Evolutionary conservation across 495 filamentous ascomycete species (phyloP), one percentile per base, ranked within the genome.

Genomic region (Penicillium fimorum): DNA sequence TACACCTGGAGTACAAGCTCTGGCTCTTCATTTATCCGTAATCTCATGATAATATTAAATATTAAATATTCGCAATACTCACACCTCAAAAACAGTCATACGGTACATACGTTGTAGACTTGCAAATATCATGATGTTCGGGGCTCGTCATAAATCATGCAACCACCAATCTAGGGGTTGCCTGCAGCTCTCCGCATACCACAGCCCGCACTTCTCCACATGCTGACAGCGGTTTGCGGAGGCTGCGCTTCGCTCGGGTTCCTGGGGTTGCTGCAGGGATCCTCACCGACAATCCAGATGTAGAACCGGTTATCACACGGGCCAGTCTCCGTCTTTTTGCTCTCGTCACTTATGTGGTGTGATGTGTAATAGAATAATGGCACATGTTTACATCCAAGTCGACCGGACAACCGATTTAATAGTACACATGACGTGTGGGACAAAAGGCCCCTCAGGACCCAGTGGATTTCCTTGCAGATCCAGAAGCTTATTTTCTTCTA

Each of bases 211-310:
- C 13, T 13, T 9, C 35, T 11, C 47, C 49, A 41, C 49, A 22
- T 47, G 17, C 29, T 30, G 27, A 4, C 3, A n/a, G 24, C 29
- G 13, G 27, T 20, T 47, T 32, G n/a, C 45, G 45, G 45, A 38
- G 35, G 15, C 15, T 3, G n/a, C n/a, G 35, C 11, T 18, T 33
- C 3, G 45, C 18, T 13, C 25, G 25, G 25, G 25, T 27, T 43
- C 20, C 41, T 32, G 25, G 45, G 15, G 27, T 13, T 45, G 22
- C 20, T 10, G 29, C 9, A 47, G 6, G 12, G 8, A 13, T 32
- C 4, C 32, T 54, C 52, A 54, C 52, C 52, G 52, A 33, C 17
- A 25, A 38, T 13, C 52, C 43, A 44, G n/a, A 54, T 54, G 41
- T 12, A 45, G 52, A 40, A 7, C 2, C 15, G 18, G 6, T 20